phyloP scores from a whole-genome alignment of 2,329 filamentous ascomycete species.

The Exophiala spinifera region DNA sequence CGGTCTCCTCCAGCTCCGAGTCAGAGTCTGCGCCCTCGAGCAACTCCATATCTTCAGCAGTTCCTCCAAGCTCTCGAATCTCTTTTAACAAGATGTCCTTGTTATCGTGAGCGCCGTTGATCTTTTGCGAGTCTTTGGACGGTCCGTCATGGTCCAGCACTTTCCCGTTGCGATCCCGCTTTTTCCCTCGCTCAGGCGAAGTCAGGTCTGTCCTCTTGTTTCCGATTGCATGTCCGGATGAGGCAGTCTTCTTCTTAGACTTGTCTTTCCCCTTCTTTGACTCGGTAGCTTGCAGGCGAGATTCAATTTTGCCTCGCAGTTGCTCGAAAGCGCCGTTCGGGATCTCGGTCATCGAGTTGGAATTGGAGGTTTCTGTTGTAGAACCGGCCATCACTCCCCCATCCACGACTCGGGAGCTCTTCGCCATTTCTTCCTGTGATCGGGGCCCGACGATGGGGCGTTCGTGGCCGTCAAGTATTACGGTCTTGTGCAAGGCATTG shows the following conservation, averaged over 20 bases:
- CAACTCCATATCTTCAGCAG: slow-evolving; percentile 49
- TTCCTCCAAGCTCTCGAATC: slow-evolving; percentile 47
- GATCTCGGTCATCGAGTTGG: not conserved
- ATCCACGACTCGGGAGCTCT: not conserved
- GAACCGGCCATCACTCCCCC: not conserved
- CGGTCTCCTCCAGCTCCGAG: slow-evolving; percentile 43
- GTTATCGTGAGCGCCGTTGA: slow-evolving; percentile 30
- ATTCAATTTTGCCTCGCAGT: slow-evolving; percentile 24
- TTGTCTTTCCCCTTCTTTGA: slow-evolving; percentile 39
- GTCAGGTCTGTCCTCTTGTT: slow-evolving; percentile 7
- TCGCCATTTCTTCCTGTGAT: not conserved
- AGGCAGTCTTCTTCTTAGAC: slow-evolving; percentile 32
- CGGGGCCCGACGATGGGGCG: too few relatives aligned
- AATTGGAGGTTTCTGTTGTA: not conserved
- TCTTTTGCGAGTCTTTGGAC: slow-evolving; percentile 10
- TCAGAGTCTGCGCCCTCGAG: slow-evolving; percentile 45
- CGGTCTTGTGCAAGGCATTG: too few relatives aligned
- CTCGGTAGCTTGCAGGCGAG: slow-evolving; percentile 37
- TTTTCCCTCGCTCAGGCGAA: slow-evolving; percentile 36
- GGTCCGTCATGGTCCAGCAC: slow-evolving; percentile 36
- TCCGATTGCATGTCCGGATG: slow-evolving; percentile 28
- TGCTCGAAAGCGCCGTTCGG: slow-evolving; percentile 15
- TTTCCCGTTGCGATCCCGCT: slow-evolving; percentile 46
- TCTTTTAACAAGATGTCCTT: slow-evolving; percentile 41
- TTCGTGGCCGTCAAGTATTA: too few relatives aligned